A percentile compares a stretch with the other conserved stretches of the same genome.
Conservation (phyloP, 129 eudicot species). For the Lactuca sativa region DNA sequence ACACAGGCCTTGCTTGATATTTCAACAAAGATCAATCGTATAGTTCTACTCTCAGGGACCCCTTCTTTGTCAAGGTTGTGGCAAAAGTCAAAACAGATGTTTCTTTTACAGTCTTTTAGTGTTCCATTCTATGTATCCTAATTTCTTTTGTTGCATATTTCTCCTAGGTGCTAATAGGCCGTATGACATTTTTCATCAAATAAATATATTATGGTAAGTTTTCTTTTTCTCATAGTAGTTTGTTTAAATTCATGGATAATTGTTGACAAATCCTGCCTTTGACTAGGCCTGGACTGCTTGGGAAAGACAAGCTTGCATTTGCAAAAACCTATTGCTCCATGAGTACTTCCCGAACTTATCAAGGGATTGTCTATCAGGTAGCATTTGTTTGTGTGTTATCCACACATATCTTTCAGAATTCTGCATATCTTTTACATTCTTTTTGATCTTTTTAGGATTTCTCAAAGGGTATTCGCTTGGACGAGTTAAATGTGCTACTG, state of each 20-base stretch:
- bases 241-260: background rate
- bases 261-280: conserved; percentile 26
- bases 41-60: conserved; percentile 89
- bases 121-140: conserved; percentile 22
- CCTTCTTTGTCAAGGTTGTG: conserved; percentile 97
- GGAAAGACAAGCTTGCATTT: conserved; percentile 73
- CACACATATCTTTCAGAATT: background rate
- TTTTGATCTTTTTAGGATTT: conserved; percentile 53
- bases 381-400: conserved; percentile 18
- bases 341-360: conserved; percentile 41
- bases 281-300: conserved; percentile 93
- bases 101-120: conserved; percentile 8
- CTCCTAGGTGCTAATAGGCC: conserved; percentile 97
- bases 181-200: conserved; percentile 95
- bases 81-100: conserved; percentile 27
- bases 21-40: conserved; percentile 62
- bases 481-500: conserved; percentile 78
- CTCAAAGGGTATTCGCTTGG: conserved; percentile 85
- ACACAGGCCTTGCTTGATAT: conserved; percentile 76
- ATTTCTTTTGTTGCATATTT: conserved; percentile 33
- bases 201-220: conserved; percentile 85
- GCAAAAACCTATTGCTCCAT: conserved; percentile 83
- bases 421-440: conserved; percentile 5
- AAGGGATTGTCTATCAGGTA: conserved; percentile 80
- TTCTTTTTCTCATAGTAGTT: background rate